Evolutionary conservation across 495 filamentous ascomycete genomes (phyloP).

Genomic region (Annulohypoxylon stygium): DNA sequence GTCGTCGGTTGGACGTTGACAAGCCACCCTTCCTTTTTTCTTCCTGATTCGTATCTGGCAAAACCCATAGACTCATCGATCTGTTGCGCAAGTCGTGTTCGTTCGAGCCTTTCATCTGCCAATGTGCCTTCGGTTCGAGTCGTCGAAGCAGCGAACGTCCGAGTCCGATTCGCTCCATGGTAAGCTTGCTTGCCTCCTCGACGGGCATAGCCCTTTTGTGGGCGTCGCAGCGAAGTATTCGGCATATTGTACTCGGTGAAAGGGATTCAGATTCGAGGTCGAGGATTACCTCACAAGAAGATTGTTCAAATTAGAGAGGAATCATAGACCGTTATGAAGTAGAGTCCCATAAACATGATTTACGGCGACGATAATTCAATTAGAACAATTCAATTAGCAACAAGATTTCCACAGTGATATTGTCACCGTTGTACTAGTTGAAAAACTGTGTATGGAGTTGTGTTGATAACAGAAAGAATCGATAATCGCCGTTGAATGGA

Average conservation of each 20-base stretch:
- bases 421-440: constrained; percentile 1
- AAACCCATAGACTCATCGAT: constrained; percentile 98
- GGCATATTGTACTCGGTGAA: constrained; percentile 52
- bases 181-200: constrained; percentile 67
- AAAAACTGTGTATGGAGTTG: constrained; percentile 1
- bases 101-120: constrained; percentile 86
- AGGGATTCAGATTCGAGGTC: constrained; percentile 17
- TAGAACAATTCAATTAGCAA: constrained; percentile 4
- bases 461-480: constrained; percentile 20
- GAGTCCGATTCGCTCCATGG: constrained; percentile 63
- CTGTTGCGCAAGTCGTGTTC: constrained; percentile 81
- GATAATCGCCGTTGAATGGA: background rate
- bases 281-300: background rate
- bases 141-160: constrained; percentile 83
- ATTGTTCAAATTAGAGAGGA: constrained; percentile 25
- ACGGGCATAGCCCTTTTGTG: constrained; percentile 66
- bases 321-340: constrained; percentile 2
- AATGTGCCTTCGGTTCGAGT: constrained; percentile 85
- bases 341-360: constrained; percentile 32
- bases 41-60: constrained; percentile 88
- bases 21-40: constrained; percentile 89
- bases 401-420: background rate
- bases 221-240: constrained; percentile 62
- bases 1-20: constrained; percentile 93
- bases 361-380: constrained; percentile 10